A percentile compares a stretch with the other conserved stretches of the same genome.
Evolutionary conservation across 306 rosid species (phyloP).

Genomic region (Alnus glutinosa): DNA sequence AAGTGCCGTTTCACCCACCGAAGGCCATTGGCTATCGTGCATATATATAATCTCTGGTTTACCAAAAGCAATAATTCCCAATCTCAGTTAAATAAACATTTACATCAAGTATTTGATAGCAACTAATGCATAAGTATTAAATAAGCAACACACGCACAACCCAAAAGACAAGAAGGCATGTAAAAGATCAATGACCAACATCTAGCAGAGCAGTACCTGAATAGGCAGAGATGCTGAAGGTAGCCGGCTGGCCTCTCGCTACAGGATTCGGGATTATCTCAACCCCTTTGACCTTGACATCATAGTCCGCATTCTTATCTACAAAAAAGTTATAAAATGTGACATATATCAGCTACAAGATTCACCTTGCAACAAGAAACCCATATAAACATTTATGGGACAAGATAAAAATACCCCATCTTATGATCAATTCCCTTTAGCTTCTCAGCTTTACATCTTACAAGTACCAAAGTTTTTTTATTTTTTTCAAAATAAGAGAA

Average conservation of each 20-base stretch:
- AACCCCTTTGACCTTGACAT: constrained; percentile 65
- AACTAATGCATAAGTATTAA: background rate
- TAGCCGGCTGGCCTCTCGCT: constrained; percentile 72
- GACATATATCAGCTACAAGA: background rate
- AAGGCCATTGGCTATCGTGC: background rate
- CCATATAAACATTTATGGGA: background rate
- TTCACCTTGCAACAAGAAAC: background rate
- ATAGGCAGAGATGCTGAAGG: constrained; percentile 72
- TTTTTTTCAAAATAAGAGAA: too few species aligned
- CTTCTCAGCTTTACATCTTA: too few species aligned
- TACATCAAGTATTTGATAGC: background rate
- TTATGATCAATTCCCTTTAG: too few species aligned
- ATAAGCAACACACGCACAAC: too few species aligned
- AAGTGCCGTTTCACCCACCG: background rate
- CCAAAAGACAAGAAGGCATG: background rate
- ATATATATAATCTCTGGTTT: background rate
- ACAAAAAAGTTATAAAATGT: constrained; percentile 20
- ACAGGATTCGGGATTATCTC: constrained; percentile 76
- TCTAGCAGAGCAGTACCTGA: constrained; percentile 48
- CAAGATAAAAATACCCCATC: background rate
- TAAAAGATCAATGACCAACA: constrained; percentile 1
- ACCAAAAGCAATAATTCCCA: background rate
- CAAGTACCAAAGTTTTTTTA: too few species aligned
- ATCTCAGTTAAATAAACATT: background rate
- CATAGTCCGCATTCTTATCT: constrained; percentile 67